Evolutionary conservation across 2,329 filamentous ascomycete species (phyloP).

Genomic region (Aureobasidium zeae): DNA sequence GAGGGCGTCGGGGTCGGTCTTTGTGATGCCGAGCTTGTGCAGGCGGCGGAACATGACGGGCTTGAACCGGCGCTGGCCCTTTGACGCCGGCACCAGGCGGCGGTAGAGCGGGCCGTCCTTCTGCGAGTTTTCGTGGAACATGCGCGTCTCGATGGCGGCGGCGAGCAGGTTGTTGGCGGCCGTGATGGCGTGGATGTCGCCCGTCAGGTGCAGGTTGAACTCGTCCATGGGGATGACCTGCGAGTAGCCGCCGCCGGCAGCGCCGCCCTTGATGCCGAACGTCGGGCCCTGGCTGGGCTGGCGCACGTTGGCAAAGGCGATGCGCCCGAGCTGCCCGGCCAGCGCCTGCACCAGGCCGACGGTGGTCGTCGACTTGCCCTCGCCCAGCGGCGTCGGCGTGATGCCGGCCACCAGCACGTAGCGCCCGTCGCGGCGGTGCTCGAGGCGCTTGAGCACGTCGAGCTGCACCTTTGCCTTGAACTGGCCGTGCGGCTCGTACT

Average conservation of each 20-base stretch:
- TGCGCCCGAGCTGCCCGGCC: conserved; percentile 74
- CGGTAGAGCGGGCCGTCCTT: conserved; percentile 82
- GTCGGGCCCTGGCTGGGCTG: conserved; percentile 96
- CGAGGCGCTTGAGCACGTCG: conserved; percentile 67
- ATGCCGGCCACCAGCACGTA: conserved; percentile 94
- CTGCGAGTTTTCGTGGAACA: conserved; percentile 95
- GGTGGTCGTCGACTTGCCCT: conserved; percentile 97
- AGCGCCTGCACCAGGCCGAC: conserved; percentile 91
- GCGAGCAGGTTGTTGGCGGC: conserved; percentile 95
- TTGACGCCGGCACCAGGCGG: conserved; percentile 80
- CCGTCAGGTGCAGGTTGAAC: conserved; percentile 95
- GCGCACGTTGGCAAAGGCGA: conserved; percentile 92
- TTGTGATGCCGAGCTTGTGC: conserved; percentile 91
- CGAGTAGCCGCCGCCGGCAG: conserved; percentile 93
- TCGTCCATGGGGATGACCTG: conserved; percentile 99
- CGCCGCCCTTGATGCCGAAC: conserved; percentile 97
- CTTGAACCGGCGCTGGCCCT: conserved; percentile 76
- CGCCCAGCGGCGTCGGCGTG: conserved; percentile 89
- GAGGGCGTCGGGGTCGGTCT: conserved; percentile 84
- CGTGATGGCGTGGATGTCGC: conserved; percentile 94
- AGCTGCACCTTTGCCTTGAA: conserved; percentile 96
- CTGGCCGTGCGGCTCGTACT: conserved; percentile 88
- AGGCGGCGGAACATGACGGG: conserved; percentile 88
- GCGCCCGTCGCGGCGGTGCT: conserved; percentile 77
- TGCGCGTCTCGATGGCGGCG: conserved; percentile 92